Conservation (phyloP, 345 rosid species). For the Arabidopsis arenosa region DNA sequence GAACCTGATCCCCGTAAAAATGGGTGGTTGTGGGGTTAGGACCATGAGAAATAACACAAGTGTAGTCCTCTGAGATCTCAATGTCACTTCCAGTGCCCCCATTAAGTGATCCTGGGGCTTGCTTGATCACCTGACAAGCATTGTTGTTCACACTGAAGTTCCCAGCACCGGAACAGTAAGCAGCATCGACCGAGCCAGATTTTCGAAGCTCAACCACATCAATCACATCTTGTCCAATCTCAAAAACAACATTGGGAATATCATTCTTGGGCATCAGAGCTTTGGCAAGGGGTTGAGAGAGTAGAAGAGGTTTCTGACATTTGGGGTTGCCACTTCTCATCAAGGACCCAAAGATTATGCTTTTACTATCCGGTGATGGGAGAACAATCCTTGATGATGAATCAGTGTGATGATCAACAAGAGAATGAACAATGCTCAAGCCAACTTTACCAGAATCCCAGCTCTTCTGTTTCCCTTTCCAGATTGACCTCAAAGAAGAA, state of each 20-base stretch:
- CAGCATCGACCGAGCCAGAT: slow-evolving; percentile 11
- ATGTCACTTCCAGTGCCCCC: slow-evolving; percentile 52
- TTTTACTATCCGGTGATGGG: slow-evolving; percentile 47
- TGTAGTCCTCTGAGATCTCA: slow-evolving; percentile 93
- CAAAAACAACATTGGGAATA: neutral
- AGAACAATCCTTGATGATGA: slow-evolving; percentile 30
- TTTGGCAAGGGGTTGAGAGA: slow-evolving; percentile 45
- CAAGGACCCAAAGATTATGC: slow-evolving; percentile 66
- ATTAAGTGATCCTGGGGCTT: slow-evolving; percentile 4
- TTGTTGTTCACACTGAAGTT: neutral
- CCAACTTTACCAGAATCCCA: slow-evolving; percentile 90
- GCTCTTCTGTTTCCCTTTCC: slow-evolving; percentile 52
- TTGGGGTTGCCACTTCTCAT: slow-evolving; percentile 52
- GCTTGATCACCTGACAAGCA: slow-evolving; percentile 29
- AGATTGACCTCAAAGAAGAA: slow-evolving; percentile 34
- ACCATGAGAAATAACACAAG: slow-evolving; percentile 80
- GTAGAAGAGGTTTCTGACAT: slow-evolving; percentile 39
- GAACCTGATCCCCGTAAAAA: slow-evolving; percentile 72
- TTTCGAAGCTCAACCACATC: slow-evolving; percentile 1
- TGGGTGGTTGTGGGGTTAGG: slow-evolving; percentile 85
- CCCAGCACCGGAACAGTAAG: neutral
- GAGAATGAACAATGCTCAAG: slow-evolving; percentile 76
- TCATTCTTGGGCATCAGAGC: slow-evolving; percentile 42
- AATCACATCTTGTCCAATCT: slow-evolving; percentile 2
- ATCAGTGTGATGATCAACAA: slow-evolving; percentile 50